Evolutionary conservation across 2,329 filamentous ascomycete species (phyloP).

Genomic region (Anthostomella pinea): DNA sequence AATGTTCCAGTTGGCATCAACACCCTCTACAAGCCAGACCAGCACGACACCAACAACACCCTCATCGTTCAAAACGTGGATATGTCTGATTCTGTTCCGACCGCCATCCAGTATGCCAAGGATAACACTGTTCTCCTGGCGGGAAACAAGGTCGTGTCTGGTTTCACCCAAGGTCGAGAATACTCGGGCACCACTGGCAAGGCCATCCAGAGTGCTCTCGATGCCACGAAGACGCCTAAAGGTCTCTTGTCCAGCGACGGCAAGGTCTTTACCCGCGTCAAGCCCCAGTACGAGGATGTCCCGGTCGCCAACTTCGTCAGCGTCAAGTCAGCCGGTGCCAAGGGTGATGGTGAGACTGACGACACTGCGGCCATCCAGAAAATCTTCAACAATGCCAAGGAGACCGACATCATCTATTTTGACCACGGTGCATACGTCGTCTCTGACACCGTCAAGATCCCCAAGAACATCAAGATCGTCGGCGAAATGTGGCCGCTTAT

Average conservation of each 20-base stretch:
- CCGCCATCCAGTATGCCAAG: slow-evolving; percentile 60
- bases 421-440: slow-evolving; percentile 73
- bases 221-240: slow-evolving; percentile 59
- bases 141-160: slow-evolving; percentile 65
- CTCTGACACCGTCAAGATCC: slow-evolving; percentile 67
- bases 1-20: slow-evolving; percentile 75
- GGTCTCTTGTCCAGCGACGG: slow-evolving; percentile 60
- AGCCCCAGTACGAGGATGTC: slow-evolving; percentile 79
- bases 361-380: slow-evolving; percentile 83
- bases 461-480: slow-evolving; percentile 79
- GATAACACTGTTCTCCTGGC: slow-evolving; percentile 60
- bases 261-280: slow-evolving; percentile 76
- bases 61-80: slow-evolving; percentile 89
- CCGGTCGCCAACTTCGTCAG: slow-evolving; percentile 72
- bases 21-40: slow-evolving; percentile 65
- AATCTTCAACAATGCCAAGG: slow-evolving; percentile 64
- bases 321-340: slow-evolving; percentile 78
- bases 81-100: slow-evolving; percentile 63
- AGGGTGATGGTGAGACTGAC: slow-evolving; percentile 82
- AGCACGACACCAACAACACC: slow-evolving; percentile 71
- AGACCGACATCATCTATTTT: slow-evolving; percentile 69
- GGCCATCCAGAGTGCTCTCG: slow-evolving; percentile 58
- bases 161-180: slow-evolving; percentile 77
- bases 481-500: slow-evolving; percentile 91
- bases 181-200: slow-evolving; percentile 54